Conservation (phyloP, 768 basidiomycete species). For the Leccinum imitatum region DNA sequence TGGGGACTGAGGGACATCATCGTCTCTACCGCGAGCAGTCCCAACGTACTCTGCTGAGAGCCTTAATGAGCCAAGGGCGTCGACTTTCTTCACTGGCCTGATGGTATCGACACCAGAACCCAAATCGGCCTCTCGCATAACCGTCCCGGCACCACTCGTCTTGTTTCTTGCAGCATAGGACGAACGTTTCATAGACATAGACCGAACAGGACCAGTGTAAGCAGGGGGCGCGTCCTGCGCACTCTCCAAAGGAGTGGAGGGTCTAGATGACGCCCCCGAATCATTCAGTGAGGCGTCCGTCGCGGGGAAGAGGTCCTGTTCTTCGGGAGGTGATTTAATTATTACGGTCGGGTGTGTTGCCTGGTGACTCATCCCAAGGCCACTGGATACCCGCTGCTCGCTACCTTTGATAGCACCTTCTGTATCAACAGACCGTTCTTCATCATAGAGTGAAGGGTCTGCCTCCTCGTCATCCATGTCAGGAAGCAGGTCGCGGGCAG, state of each 20-base stretch:
- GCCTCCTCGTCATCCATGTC: constrained; percentile 58
- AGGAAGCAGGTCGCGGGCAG: constrained; percentile 66
- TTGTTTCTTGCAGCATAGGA: constrained; percentile 78
- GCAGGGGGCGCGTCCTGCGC: constrained; percentile 68
- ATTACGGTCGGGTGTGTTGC: constrained; percentile 73
- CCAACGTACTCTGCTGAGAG: constrained; percentile 83
- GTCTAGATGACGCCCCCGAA: constrained; percentile 35
- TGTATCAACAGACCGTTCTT: constrained; percentile 59
- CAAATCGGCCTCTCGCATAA: constrained; percentile 79
- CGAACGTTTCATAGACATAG: constrained; percentile 58
- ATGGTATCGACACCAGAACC: constrained; percentile 89
- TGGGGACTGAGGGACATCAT: constrained; percentile 40
- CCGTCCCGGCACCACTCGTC: constrained; percentile 61
- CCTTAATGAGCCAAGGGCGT: constrained; percentile 71
- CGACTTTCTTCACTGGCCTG: constrained; percentile 90
- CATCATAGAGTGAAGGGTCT: constrained; percentile 38
- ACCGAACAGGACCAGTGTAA: constrained; percentile 65
- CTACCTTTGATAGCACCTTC: constrained; percentile 65
- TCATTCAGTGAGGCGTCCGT: constrained; percentile 42
- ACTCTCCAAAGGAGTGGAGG: constrained; percentile 34
- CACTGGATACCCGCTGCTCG: constrained; percentile 40
- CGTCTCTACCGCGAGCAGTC: constrained; percentile 57
- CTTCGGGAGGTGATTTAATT: constrained; percentile 47
- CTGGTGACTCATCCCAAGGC: constrained; percentile 50
- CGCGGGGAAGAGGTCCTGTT: constrained; percentile 44